A percentile compares a stretch with the other conserved stretches of the same genome.
Evolutionary conservation across 2,329 filamentous ascomycete genomes (phyloP).

Genomic region (Beauveria bassiana): DNA sequence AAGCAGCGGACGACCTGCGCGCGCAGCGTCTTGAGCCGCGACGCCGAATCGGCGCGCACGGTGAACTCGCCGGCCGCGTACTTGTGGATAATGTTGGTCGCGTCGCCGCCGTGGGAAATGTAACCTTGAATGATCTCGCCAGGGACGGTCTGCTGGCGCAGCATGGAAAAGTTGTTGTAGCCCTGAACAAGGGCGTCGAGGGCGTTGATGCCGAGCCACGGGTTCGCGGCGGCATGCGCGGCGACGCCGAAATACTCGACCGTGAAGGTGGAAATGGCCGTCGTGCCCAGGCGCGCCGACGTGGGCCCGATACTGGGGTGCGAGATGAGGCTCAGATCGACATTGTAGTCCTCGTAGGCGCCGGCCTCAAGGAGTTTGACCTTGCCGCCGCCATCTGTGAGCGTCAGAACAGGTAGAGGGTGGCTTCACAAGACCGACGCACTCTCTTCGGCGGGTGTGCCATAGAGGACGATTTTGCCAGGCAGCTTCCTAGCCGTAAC

Average conservation of each 20-base stretch:
- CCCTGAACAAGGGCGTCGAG: slow-evolving; percentile 46
- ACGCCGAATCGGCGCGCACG: slow-evolving; percentile 35
- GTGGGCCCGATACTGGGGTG: slow-evolving; percentile 30
- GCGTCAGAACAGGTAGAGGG: neutral
- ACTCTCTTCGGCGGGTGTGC: slow-evolving; percentile 47
- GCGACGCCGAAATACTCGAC: slow-evolving; percentile 46
- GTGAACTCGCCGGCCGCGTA: slow-evolving; percentile 37
- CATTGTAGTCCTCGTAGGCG: slow-evolving; percentile 30
- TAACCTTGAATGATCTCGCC: slow-evolving; percentile 42
- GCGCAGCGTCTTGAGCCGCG: slow-evolving; percentile 31
- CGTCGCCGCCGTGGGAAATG: slow-evolving; percentile 43
- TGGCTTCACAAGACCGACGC: neutral
- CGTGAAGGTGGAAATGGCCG: slow-evolving; percentile 40
- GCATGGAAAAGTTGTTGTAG: slow-evolving; percentile 38
- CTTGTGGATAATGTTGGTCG: slow-evolving; percentile 48
- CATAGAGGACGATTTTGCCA: slow-evolving; percentile 38
- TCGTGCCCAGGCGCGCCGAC: slow-evolving; percentile 40
- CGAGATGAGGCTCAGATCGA: slow-evolving; percentile 23
- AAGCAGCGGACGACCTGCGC: slow-evolving; percentile 35
- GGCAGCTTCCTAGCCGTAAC: slow-evolving; percentile 32
- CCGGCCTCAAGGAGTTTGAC: slow-evolving; percentile 36
- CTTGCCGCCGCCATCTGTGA: slow-evolving; percentile 37
- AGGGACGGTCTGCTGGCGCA: slow-evolving; percentile 48
- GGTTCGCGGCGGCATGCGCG: slow-evolving; percentile 47
- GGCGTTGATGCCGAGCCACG: slow-evolving; percentile 51